phyloP scores from a whole-genome alignment of 768 basidiomycete genomes.

The Lactifluus hygrophoroides region DNA sequence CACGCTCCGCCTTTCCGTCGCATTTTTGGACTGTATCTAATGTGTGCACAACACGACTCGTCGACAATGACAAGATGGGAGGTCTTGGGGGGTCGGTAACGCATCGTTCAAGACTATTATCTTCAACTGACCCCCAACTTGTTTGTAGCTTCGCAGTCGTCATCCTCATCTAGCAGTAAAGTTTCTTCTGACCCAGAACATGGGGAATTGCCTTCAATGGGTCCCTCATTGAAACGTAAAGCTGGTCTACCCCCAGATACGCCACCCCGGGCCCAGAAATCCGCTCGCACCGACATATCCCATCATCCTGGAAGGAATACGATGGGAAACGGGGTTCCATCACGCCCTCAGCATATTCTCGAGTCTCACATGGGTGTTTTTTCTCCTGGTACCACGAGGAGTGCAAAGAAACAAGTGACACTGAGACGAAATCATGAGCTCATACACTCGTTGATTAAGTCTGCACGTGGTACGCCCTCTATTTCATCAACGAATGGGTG shows the following conservation, averaged over 20 bases:
- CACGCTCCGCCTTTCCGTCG: not conserved
- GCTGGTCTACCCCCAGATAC: not conserved
- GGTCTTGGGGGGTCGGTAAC: not conserved
- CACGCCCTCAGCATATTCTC: not conserved
- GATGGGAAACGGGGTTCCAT: not conserved
- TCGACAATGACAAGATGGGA: not conserved
- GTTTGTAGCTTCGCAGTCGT: conserved; percentile 7
- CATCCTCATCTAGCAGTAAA: not conserved
- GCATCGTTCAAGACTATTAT: not conserved
- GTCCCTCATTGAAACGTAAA: conserved; percentile 4
- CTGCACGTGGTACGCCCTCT: not conserved
- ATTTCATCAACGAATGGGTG: not conserved
- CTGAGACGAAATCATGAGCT: not conserved
- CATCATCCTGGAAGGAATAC: not conserved
- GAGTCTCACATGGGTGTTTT: not conserved
- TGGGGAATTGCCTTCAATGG: not conserved
- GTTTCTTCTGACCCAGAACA: not conserved
- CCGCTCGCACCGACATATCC: not conserved
- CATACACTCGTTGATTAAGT: not conserved
- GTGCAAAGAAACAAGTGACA: not conserved
- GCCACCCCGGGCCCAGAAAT: not conserved
- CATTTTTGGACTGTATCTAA: not conserved
- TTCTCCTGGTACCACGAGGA: not conserved
- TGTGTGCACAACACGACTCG: conserved; percentile 3
- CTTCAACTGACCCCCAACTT: not conserved